Conservation (phyloP, 2,329 filamentous ascomycete species). For the Penicillium griseofulvum region DNA sequence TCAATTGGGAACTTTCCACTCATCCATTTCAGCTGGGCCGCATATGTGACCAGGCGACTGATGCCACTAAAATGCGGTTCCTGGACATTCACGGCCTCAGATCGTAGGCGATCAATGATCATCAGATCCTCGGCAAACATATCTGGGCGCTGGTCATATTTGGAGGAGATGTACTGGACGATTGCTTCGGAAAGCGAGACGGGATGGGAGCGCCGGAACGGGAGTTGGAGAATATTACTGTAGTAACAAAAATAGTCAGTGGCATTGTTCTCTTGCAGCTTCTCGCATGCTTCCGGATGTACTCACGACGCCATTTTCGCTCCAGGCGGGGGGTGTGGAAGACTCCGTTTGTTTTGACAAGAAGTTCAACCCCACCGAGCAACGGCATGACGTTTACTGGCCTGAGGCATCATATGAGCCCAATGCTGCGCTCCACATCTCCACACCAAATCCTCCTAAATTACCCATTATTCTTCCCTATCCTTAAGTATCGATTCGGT, state of each 20-base stretch:
- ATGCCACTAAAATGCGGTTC: slow-evolving; percentile 86
- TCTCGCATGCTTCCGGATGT: neutral
- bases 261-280: neutral
- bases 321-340: slow-evolving; percentile 10
- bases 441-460: neutral
- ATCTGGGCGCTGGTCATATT: slow-evolving; percentile 98
- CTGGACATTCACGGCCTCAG: slow-evolving; percentile 81
- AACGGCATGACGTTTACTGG: slow-evolving; percentile 31
- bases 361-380: slow-evolving; percentile 30
- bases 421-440: neutral
- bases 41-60: slow-evolving; percentile 84
- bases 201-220: slow-evolving; percentile 81
- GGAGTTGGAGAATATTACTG: slow-evolving; percentile 65
- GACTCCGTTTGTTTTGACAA: slow-evolving; percentile 31
- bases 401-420: slow-evolving; percentile 24
- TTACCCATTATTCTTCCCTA: neutral
- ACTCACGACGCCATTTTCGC: slow-evolving; percentile 39
- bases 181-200: slow-evolving; percentile 79
- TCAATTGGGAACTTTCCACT: slow-evolving; percentile 95
- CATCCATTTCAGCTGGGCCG: slow-evolving; percentile 89
- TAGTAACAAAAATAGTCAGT: neutral
- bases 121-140: slow-evolving; percentile 91
- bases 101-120: slow-evolving; percentile 76
- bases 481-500: neutral
- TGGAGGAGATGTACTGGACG: slow-evolving; percentile 91